phyloP scores from a whole-genome alignment of 2,329 filamentous ascomycete species.

The Daldinia sp. region DNA sequence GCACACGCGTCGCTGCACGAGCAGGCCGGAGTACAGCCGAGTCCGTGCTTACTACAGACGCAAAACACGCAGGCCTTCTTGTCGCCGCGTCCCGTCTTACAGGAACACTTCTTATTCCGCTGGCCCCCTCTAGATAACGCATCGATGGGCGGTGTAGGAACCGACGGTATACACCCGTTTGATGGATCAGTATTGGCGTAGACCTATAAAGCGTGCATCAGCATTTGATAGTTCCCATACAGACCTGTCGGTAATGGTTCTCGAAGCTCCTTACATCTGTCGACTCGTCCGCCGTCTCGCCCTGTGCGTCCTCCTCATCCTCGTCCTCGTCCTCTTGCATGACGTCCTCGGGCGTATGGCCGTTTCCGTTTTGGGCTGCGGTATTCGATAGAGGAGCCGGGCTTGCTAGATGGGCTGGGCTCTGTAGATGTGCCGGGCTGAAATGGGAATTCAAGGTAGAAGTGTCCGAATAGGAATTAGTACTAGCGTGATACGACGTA shows the following conservation, averaged over 20 bases:
- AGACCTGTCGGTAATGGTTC: background rate
- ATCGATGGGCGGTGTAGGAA: constrained; percentile 42
- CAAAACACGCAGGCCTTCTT: constrained; percentile 48
- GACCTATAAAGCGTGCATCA: constrained; percentile 34
- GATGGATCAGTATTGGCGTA: constrained; percentile 40
- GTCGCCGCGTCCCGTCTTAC: constrained; percentile 48
- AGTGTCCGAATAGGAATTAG: constrained; percentile 44
- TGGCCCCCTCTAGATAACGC: constrained; percentile 34
- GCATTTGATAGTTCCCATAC: background rate
- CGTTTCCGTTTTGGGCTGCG: constrained; percentile 40
- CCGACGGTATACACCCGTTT: constrained; percentile 32
- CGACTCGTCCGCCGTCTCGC: constrained; percentile 46
- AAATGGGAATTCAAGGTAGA: constrained; percentile 43
- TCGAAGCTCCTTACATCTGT: constrained; percentile 41
- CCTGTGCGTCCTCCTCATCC: constrained; percentile 46
- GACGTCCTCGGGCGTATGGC: constrained; percentile 40
- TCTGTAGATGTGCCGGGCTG: constrained; percentile 27
- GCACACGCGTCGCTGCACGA: constrained; percentile 45
- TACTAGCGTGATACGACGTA: constrained; percentile 39
- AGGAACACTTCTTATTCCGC: constrained; percentile 44
- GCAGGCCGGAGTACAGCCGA: constrained; percentile 43
- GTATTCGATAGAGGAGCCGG: constrained; percentile 41
- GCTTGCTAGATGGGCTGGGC: constrained; percentile 34
- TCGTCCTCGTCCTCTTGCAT: constrained; percentile 41
- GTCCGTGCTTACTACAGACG: constrained; percentile 46